Conservation (phyloP, 108 stramenopile species). For the Craspedostauros australis region DNA sequence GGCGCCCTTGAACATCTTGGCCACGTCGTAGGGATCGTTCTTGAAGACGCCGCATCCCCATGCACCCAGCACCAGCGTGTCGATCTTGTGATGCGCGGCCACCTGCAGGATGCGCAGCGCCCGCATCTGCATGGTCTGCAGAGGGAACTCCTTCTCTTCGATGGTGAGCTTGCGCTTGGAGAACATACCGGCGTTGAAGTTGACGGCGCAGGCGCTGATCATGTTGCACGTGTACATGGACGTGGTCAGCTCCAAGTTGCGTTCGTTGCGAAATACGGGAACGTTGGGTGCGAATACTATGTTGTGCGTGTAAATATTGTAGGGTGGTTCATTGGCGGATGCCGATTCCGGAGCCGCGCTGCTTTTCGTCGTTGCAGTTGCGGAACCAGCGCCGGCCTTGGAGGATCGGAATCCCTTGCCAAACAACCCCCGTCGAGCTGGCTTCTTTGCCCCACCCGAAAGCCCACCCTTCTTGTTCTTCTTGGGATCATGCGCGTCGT, state of each 20-base stretch:
- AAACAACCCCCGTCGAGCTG: too few species aligned
- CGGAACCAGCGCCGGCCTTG: not conserved
- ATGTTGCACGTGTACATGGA: constrained; percentile 3
- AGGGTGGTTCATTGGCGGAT: too few species aligned
- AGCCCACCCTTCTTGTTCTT: constrained; percentile 1
- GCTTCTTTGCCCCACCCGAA: too few species aligned
- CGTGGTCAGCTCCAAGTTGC: not conserved
- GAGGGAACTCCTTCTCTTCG: not conserved
- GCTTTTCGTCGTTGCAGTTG: not conserved
- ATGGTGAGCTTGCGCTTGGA: not conserved
- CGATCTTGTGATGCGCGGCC: not conserved
- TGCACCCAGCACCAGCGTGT: constrained; percentile 42
- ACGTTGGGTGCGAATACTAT: constrained; percentile 15
- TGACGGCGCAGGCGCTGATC: constrained; percentile 2
- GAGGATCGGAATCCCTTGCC: not conserved
- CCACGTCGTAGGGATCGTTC: constrained; percentile 52
- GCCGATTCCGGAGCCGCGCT: too few species aligned
- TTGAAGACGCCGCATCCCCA: constrained; percentile 58
- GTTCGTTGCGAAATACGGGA: constrained; percentile 10
- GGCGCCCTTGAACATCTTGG: constrained; percentile 36
- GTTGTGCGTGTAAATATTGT: constrained; percentile 3
- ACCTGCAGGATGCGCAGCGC: constrained; percentile 3
- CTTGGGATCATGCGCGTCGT: constrained; percentile 5
- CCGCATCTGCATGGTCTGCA: constrained; percentile 1
- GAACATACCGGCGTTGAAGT: constrained; percentile 9